These are phyloP conservation scores for Durio zibethinus DNA, from an alignment of 345 rosid genomes.

Conservation along the genomic window DNA sequence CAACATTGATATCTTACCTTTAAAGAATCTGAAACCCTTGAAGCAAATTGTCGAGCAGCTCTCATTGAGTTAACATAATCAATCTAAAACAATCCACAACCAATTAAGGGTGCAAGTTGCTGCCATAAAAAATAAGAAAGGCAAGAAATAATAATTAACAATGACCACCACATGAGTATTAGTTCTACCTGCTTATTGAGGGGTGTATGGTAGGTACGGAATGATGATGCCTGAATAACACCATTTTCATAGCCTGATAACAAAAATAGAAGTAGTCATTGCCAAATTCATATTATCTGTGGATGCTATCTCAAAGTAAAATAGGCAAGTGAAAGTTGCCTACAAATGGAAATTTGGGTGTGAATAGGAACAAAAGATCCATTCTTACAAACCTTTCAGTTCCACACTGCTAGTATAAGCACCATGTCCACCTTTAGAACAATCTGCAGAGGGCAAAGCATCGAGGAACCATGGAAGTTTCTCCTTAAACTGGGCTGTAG, in stretches of 20 bases:
- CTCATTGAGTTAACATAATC: slow-evolving; percentile 91
- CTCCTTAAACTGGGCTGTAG: slow-evolving; percentile 76
- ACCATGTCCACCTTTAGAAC: slow-evolving; percentile 99
- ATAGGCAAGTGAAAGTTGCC: not conserved
- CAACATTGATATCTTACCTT: slow-evolving; percentile 45
- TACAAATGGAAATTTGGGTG: not conserved
- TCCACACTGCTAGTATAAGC: slow-evolving; percentile 92
- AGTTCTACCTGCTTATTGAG: slow-evolving; percentile 81
- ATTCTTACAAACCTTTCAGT: slow-evolving; percentile 55
- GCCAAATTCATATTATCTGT: not conserved
- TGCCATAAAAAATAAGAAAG: slow-evolving; percentile 5
- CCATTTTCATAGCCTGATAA: slow-evolving; percentile 70
- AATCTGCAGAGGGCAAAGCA: slow-evolving; percentile 91
- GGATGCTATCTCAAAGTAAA: slow-evolving; percentile 1
- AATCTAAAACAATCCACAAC: slow-evolving; percentile 35
- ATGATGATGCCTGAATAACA: slow-evolving; percentile 83
- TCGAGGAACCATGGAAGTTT: slow-evolving; percentile 97
- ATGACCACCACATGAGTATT: not conserved
- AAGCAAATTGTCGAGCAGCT: slow-evolving; percentile 84
- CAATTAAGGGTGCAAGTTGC: not conserved
- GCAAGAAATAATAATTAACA: not conserved
- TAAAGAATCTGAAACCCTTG: slow-evolving; percentile 69
- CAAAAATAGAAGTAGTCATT: slow-evolving; percentile 6
- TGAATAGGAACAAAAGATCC: slow-evolving; percentile 8
- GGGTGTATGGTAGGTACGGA: slow-evolving; percentile 97